Percentiles rank a stretch among this genome's conserved stretches.
These are phyloP conservation scores for Mortierella polycephala DNA, from an alignment of 371 early-diverging fungal species.

Conservation along the genomic window DNA sequence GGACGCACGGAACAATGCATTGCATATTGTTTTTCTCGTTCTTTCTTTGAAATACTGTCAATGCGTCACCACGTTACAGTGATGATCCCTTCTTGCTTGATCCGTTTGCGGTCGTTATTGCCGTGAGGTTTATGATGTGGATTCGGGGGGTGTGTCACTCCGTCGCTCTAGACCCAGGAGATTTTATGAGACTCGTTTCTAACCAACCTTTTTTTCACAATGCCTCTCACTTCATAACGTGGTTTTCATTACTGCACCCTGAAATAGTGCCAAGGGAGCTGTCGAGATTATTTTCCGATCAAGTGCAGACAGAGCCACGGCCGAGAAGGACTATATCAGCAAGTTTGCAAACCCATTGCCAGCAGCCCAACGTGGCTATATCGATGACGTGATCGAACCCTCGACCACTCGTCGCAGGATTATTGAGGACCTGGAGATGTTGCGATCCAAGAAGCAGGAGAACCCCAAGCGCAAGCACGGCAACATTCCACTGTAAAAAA, in stretches of 20 bases:
- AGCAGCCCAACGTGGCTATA: constrained; percentile 95
- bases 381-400: constrained; percentile 94
- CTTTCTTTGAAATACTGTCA: too few species aligned
- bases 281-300: constrained; percentile 96
- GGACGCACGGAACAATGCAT: too few species aligned
- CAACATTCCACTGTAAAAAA: constrained; percentile 85
- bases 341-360: constrained; percentile 97
- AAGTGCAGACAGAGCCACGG: constrained; percentile 71
- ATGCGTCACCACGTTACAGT: too few species aligned
- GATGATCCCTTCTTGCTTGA: too few species aligned
- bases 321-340: constrained; percentile 88
- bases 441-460: constrained; percentile 76
- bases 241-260: neutral
- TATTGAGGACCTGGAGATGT: constrained; percentile 88
- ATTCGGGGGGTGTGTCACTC: too few species aligned
- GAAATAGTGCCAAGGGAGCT: constrained; percentile 77
- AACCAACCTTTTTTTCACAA: neutral
- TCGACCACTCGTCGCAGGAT: constrained; percentile 84
- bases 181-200: neutral
- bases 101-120: too few species aligned
- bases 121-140: too few species aligned
- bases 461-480: constrained; percentile 96
- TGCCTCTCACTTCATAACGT: neutral
- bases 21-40: too few species aligned
- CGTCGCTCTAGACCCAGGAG: too few species aligned